Evolutionary conservation across 139 green algal species (phyloP), one percentile per base, ranked within the genome.

Genomic region (Chlamydomonas incerta): DNA sequence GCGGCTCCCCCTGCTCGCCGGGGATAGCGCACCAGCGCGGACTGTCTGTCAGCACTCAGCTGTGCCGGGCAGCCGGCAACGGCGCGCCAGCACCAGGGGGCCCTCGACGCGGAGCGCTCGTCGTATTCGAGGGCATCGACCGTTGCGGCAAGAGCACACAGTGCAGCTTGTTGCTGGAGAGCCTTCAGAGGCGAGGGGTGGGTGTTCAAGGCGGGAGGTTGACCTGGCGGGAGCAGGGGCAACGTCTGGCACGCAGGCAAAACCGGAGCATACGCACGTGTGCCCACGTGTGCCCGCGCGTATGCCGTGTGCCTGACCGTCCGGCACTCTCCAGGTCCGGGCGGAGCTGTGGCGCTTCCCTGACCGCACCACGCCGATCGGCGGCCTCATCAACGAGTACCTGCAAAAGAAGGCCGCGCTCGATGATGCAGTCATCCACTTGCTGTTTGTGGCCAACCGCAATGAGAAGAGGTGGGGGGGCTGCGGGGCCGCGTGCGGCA

Each of bases 111-210:
- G 97, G 97, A 18, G 97, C 96, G 5, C 97, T 99, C 57, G 96
- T 99, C 37, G 83, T 99, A 26, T 96, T 99, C 37, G 98, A 99
- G 80, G 98, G 98, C 57, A 88, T 96, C 3, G 98, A 99, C 87
- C 80, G 97, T 0, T 97, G 94, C 62, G 98, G 98, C 34, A 99
- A 99, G 89, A 98, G 90, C n/a, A 99, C 97, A 8, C 98, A 99
- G 81, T 93, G 83, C 37, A 65, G 86, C 34, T 87, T 91, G 73
- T 88, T 99, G 13, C 93, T 97, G 14, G 87, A 96, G 34, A 41
- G 93, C 34, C 81, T 99, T n/a, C 76, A 88, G 28, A 34, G n/a
- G 1, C 46, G 71, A 68, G 91, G 93, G 66, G 90, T 94, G 8
- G 41, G 74, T 75, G 90, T 82, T 68, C n/a, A 26, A 63, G 20